Conservation (phyloP, 768 basidiomycete genomes). For the Mycena capillaripes region DNA sequence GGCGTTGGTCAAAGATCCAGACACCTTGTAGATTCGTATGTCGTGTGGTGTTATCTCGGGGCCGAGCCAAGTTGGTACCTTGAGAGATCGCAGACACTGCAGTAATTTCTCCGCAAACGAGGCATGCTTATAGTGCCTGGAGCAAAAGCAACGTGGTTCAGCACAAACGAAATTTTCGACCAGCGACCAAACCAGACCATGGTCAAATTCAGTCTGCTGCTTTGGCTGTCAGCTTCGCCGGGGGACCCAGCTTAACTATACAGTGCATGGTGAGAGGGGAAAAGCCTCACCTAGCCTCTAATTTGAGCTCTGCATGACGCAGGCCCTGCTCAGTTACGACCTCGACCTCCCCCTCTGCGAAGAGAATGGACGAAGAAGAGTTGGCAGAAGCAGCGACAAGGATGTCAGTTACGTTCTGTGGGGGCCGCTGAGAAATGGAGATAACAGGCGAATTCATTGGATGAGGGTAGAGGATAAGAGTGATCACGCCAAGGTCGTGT, state of each 20-base stretch:
- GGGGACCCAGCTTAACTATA: slow-evolving; percentile 47
- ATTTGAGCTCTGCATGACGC: slow-evolving; percentile 64
- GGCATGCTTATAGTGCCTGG: slow-evolving; percentile 75
- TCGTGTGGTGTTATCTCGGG: slow-evolving; percentile 59
- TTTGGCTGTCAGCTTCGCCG: slow-evolving; percentile 52
- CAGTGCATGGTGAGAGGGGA: slow-evolving; percentile 36
- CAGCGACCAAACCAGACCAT: slow-evolving; percentile 52
- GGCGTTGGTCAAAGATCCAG: slow-evolving; percentile 94
- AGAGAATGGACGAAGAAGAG: slow-evolving; percentile 40
- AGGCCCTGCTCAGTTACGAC: slow-evolving; percentile 71
- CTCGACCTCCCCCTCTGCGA: slow-evolving; percentile 49
- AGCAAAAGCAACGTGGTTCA: slow-evolving; percentile 36
- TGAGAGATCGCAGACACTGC: slow-evolving; percentile 66
- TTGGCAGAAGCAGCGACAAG: slow-evolving; percentile 23
- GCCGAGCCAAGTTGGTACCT: slow-evolving; percentile 71
- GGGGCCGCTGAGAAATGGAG: slow-evolving; percentile 7
- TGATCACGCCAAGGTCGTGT: slow-evolving; percentile 8
- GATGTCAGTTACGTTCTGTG: slow-evolving; percentile 23
- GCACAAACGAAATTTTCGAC: slow-evolving; percentile 31
- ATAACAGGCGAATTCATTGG: slow-evolving; percentile 27
- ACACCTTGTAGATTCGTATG: slow-evolving; percentile 82
- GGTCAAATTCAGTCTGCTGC: slow-evolving; percentile 48
- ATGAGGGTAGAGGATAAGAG: slow-evolving; percentile 7
- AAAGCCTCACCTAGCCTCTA: slow-evolving; percentile 80
- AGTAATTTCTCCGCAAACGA: slow-evolving; percentile 70